These are phyloP conservation scores for Penicillium sp. DNA, from an alignment of 2,329 filamentous ascomycete genomes.

Conservation along the genomic window DNA sequence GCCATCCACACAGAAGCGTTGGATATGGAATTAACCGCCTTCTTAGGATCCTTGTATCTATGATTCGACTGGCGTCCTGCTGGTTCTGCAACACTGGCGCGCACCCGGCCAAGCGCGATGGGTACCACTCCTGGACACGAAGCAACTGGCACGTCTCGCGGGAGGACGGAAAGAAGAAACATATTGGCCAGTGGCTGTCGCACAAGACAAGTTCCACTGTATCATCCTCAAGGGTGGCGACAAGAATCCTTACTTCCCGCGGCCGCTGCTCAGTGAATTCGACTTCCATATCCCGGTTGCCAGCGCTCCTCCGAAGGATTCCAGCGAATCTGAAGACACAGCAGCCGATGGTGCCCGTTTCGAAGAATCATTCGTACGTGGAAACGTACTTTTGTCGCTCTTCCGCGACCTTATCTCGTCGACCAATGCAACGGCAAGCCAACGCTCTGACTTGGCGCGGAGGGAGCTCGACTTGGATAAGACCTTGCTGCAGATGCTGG, in stretches of 20 bases:
- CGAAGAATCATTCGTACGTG: conserved; percentile 78
- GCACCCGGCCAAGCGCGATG: conserved; percentile 79
- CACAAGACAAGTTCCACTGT: conserved; percentile 90
- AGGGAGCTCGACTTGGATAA: conserved; percentile 87
- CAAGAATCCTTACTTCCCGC: conserved; percentile 87
- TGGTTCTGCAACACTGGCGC: conserved; percentile 89
- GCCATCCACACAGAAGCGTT: neutral
- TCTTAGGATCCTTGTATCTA: conserved; percentile 88
- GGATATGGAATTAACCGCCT: conserved; percentile 8
- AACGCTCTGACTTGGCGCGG: conserved; percentile 64
- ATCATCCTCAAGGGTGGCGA: conserved; percentile 98
- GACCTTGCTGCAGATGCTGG: conserved; percentile 81
- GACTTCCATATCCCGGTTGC: conserved; percentile 82
- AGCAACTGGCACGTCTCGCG: conserved; percentile 73
- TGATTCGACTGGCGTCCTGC: conserved; percentile 82
- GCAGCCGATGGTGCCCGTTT: conserved; percentile 50
- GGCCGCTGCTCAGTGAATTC: conserved; percentile 87
- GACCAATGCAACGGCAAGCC: conserved; percentile 61
- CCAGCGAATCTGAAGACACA: conserved; percentile 40
- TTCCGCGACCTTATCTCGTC: conserved; percentile 70
- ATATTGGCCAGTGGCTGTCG: conserved; percentile 95
- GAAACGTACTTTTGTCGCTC: conserved; percentile 68
- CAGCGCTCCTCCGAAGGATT: conserved; percentile 47
- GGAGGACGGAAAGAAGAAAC: conserved; percentile 81
- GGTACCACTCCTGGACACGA: conserved; percentile 91